Conservation (phyloP, 768 basidiomycete genomes). For the Phlebiopsis gigantea region DNA sequence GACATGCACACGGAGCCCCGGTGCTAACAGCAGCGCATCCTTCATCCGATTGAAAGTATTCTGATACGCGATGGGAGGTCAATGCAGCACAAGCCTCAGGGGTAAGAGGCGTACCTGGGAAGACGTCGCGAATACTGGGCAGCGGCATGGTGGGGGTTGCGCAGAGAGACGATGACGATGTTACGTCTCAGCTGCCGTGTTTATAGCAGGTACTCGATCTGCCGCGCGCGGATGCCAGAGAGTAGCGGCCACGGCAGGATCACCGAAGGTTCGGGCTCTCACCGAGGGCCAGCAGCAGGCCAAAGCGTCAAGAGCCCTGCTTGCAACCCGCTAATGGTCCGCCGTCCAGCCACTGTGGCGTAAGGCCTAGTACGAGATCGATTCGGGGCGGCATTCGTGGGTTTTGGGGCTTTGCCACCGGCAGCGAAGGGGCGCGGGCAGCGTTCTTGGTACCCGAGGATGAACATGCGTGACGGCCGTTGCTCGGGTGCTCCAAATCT, state of each 20-base stretch:
- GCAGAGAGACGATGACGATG: background rate
- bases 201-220: background rate
- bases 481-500: background rate
- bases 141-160: background rate
- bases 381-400: background rate
- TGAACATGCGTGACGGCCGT: background rate
- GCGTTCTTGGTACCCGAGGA: background rate
- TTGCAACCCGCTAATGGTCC: background rate
- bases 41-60: background rate
- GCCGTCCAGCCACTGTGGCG: background rate
- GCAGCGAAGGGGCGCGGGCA: background rate
- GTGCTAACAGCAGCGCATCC: background rate
- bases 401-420: background rate
- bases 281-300: background rate
- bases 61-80: background rate
- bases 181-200: background rate
- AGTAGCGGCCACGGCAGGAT: background rate
- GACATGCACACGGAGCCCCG: background rate
- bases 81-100: background rate
- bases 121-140: background rate
- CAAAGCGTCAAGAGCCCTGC: background rate
- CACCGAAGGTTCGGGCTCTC: background rate
- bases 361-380: background rate
- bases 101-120: background rate
- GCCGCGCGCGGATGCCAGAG: background rate